Evolutionary conservation across 2,329 filamentous ascomycete genomes (phyloP).

Genomic region (Cryphonectria radicalis): DNA sequence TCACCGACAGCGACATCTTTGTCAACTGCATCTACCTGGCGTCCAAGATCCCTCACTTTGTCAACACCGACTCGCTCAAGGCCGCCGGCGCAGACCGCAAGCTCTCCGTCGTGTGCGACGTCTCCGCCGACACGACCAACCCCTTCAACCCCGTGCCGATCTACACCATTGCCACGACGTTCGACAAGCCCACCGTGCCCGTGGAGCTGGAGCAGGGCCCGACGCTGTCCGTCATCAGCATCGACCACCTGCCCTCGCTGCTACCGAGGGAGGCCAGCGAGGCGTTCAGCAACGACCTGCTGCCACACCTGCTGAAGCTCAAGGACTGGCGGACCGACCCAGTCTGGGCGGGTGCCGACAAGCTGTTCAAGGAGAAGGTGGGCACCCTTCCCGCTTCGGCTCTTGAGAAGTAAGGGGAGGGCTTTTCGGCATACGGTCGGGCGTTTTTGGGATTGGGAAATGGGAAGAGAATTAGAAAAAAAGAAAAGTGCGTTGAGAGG

Average conservation of each 20-base stretch:
- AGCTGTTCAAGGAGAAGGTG: slow-evolving; percentile 84
- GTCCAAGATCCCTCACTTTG: slow-evolving; percentile 78
- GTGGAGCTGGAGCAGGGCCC: slow-evolving; percentile 63
- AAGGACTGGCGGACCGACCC: slow-evolving; percentile 73
- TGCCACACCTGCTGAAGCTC: slow-evolving; percentile 77
- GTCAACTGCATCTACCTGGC: slow-evolving; percentile 90
- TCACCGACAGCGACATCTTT: slow-evolving; percentile 75
- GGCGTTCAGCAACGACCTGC: slow-evolving; percentile 75
- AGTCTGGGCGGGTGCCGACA: slow-evolving; percentile 87
- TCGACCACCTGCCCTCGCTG: slow-evolving; percentile 83
- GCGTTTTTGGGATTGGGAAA: slow-evolving; percentile 23
- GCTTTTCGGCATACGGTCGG: slow-evolving; percentile 20
- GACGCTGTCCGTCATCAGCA: slow-evolving; percentile 79
- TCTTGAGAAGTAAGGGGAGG: slow-evolving; percentile 25
- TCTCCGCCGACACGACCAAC: slow-evolving; percentile 75
- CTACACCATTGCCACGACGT: slow-evolving; percentile 84
- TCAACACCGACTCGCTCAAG: slow-evolving; percentile 72
- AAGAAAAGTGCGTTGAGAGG: slow-evolving; percentile 2
- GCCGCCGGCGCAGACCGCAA: slow-evolving; percentile 63
- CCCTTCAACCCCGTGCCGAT: slow-evolving; percentile 75
- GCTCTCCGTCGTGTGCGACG: slow-evolving; percentile 80
- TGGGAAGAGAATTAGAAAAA: not conserved
- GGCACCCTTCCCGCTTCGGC: slow-evolving; percentile 43
- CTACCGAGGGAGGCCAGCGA: slow-evolving; percentile 87
- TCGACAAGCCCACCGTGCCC: slow-evolving; percentile 82